A percentile compares a stretch with the other conserved stretches of the same genome.
Conservation (phyloP, 1,284 basidiomycete species). For the Exobasidium rhododendri region DNA sequence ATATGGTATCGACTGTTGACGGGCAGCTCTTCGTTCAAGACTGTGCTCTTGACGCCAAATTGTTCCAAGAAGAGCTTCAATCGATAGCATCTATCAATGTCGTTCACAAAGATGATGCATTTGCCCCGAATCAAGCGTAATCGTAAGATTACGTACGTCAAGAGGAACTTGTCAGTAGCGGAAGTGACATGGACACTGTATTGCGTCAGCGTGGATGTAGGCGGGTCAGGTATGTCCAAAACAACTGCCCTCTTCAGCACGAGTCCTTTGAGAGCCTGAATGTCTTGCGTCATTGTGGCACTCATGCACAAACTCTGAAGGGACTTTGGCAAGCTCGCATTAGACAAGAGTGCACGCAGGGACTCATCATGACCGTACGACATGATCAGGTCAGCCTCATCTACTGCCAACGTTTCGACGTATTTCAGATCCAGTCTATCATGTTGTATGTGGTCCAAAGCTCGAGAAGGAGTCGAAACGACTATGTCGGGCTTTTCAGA, state of each 20-base stretch:
- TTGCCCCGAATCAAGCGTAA: conserved; percentile 92
- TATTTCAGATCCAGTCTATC: conserved; percentile 59
- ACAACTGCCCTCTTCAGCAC: conserved; percentile 52
- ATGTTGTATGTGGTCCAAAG: conserved; percentile 73
- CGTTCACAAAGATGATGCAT: conserved; percentile 95
- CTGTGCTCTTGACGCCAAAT: conserved; percentile 93
- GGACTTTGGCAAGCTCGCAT: conserved; percentile 70
- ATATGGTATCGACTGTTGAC: conserved; percentile 93
- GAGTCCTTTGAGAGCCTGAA: conserved; percentile 83
- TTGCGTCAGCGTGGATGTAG: conserved; percentile 34
- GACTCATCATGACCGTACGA: conserved; percentile 95
- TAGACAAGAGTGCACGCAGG: conserved; percentile 76
- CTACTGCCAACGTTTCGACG: conserved; percentile 86
- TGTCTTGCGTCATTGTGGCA: conserved; percentile 95
- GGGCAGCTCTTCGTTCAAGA: conserved; percentile 92
- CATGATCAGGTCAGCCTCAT: conserved; percentile 95
- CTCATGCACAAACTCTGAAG: conserved; percentile 96
- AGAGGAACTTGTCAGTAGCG: conserved; percentile 91
- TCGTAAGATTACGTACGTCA: conserved; percentile 91
- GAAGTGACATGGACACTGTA: conserved; percentile 57
- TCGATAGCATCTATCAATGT: conserved; percentile 89
- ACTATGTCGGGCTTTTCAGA: conserved; percentile 88
- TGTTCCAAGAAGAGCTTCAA: conserved; percentile 96
- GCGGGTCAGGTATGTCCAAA: conserved; percentile 24
- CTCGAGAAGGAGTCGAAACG: conserved; percentile 83